Percentiles rank a stretch among this genome's conserved stretches.
phyloP scores from a whole-genome alignment of 495 filamentous ascomycete genomes.

The Aspergillus asperescens region DNA sequence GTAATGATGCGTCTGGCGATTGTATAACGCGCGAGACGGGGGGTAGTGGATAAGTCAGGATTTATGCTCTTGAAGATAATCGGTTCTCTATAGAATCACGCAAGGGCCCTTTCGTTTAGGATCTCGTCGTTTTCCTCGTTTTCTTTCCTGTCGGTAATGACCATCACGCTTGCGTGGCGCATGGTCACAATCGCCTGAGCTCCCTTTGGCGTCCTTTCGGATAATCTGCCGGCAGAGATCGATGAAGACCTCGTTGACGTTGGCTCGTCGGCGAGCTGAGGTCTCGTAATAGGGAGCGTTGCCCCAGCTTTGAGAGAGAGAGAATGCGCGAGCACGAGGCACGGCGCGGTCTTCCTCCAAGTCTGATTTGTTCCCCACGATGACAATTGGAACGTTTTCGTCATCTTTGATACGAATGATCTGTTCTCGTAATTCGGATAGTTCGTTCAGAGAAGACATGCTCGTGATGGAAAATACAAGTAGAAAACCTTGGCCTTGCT shows the following conservation, averaged over 20 bases:
- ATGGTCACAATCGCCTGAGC: conserved; percentile 31
- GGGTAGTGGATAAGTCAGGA: not conserved
- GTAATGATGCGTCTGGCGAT: not conserved
- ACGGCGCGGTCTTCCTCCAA: conserved; percentile 88
- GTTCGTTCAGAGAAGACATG: conserved; percentile 75
- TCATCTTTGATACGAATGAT: conserved; percentile 97
- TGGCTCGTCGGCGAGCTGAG: conserved; percentile 73
- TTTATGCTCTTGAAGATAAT: not conserved
- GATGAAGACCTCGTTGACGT: conserved; percentile 93
- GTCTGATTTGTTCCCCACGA: conserved; percentile 96
- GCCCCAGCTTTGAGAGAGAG: conserved; percentile 83
- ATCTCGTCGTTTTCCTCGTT: conserved; percentile 27
- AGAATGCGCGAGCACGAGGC: conserved; percentile 74
- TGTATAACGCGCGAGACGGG: not conserved
- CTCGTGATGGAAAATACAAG: conserved; percentile 97
- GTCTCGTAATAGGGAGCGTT: conserved; percentile 94
- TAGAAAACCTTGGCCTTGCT: conserved; percentile 91
- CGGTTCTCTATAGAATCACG: conserved; percentile 36
- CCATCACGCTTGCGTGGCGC: conserved; percentile 35
- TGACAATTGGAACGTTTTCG: conserved; percentile 83
- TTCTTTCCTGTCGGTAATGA: conserved; percentile 28
- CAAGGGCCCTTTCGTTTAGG: conserved; percentile 34
- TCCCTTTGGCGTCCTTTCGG: conserved; percentile 56
- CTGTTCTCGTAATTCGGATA: conserved; percentile 85
- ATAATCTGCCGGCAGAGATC: conserved; percentile 93